Base-by-base conservation (phyloP, 768 basidiomycete genomes). In the Podaxis sp. region DNA sequence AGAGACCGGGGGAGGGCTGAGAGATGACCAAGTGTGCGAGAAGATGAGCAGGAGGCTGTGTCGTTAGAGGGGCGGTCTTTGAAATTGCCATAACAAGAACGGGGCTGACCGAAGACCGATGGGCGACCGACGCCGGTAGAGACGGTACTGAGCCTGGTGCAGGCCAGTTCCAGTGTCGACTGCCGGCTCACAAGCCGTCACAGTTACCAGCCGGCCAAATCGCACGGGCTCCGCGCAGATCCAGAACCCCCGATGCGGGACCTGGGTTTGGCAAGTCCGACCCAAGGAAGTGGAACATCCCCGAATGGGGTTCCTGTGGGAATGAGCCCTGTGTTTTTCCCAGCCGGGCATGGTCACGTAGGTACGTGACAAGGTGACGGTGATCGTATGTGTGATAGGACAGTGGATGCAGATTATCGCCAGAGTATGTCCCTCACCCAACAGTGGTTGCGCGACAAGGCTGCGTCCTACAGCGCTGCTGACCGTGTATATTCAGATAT, bases 371-470 rank as follows among this genome's bases (percentile, higher is more conserved):
- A 9, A 14, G 13, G 57, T 57, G 16, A 57, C 57, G 21, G 18
- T 35, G 47, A 50, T 57, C 9, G 46, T 23, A 42, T 18, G 18
- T 6, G 44, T 25, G 40, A 57, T 48, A 54, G 35, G 37, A 13
- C 25, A 36, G 28, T 7, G 55, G 21, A 6, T 27, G 25, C 21
- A 55, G 47, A 63, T 51, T 59, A 55, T 61, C 55, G 21, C 52
- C 37, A 50, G 21, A 21, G 48, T 50, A 72, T 69, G 67, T 71
- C 77, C 1, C 74, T 81, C 64, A 82, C 79, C 5, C 78, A 77
- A 65, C 76, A 75, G 70, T 93, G 91, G 91, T 79, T 93, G 62
- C 79, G 82, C 27, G 81, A 89, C 63, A 84, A 86, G 64, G 75
- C 82, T 61, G 77, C 75, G 62, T 69, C 82, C 23, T 95, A 95